A percentile compares a stretch with the other conserved stretches of the same genome.
Evolutionary conservation across 148 eudicot genomes (phyloP).

Genomic region (Fagopyrum tataricum): DNA sequence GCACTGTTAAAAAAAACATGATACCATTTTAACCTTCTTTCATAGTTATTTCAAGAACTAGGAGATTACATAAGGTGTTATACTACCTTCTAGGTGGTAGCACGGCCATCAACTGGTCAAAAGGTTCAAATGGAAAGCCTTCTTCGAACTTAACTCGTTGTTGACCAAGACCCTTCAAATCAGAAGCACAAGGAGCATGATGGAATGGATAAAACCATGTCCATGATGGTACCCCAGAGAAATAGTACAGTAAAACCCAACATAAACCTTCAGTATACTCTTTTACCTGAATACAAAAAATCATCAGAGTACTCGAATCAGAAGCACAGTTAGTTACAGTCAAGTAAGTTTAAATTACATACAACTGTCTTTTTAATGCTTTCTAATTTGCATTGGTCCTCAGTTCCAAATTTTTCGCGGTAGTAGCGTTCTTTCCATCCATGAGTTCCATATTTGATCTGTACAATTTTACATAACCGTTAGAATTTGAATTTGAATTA

Average conservation of each 20-base stretch:
- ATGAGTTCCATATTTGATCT: conserved; percentile 30
- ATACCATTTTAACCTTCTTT: background rate
- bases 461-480: background rate
- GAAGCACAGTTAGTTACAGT: background rate
- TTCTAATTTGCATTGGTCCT: conserved; percentile 16
- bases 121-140: conserved; percentile 50
- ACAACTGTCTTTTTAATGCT: conserved; percentile 26
- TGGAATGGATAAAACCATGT: conserved; percentile 41
- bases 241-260: conserved; percentile 29
- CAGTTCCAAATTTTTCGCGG: conserved; percentile 28
- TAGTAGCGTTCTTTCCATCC: conserved; percentile 45
- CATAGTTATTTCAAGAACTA: background rate
- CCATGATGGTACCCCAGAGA: conserved; percentile 45
- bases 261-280: conserved; percentile 46
- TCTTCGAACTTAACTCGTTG: conserved; percentile 31
- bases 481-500: background rate
- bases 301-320: background rate
- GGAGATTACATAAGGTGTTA: background rate
- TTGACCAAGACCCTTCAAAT: conserved; percentile 41
- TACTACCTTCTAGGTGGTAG: conserved; percentile 71
- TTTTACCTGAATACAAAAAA: conserved; percentile 25
- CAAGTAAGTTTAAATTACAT: background rate
- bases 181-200: conserved; percentile 58
- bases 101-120: conserved; percentile 67
- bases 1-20: conserved; percentile 26